These are phyloP conservation scores for Pluteus cervinus DNA, from an alignment of 768 basidiomycete genomes.

Conservation along the genomic window DNA sequence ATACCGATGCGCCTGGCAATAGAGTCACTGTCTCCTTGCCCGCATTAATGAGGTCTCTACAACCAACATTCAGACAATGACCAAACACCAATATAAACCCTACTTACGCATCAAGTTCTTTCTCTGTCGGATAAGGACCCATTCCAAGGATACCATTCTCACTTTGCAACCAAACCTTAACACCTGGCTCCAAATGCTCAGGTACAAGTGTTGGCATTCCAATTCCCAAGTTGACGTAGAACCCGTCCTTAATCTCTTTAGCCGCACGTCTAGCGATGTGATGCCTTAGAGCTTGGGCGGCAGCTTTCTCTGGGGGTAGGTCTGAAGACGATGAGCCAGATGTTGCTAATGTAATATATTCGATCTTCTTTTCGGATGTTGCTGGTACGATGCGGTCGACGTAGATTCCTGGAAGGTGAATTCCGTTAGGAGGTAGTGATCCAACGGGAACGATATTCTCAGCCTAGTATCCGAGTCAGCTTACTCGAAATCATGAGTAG, in stretches of 20 bases:
- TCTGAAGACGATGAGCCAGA: constrained; percentile 23
- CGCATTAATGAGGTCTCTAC: constrained; percentile 87
- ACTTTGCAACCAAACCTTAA: constrained; percentile 85
- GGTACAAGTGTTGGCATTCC: constrained; percentile 90
- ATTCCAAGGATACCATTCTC: constrained; percentile 88
- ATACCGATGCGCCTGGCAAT: constrained; percentile 85
- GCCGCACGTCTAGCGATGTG: constrained; percentile 84
- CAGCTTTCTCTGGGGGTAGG: constrained; percentile 43
- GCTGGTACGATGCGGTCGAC: constrained; percentile 85
- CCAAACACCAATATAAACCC: constrained; percentile 1
- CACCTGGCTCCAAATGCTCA: constrained; percentile 64
- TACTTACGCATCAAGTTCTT: constrained; percentile 75
- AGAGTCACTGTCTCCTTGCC: constrained; percentile 94
- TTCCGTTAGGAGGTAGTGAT: constrained; percentile 69
- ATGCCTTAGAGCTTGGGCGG: constrained; percentile 51
- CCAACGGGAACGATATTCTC: constrained; percentile 87
- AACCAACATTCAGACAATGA: constrained; percentile 5
- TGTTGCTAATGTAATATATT: constrained; percentile 65
- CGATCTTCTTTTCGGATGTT: constrained; percentile 71
- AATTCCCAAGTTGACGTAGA: constrained; percentile 84
- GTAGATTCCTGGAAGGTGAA: constrained; percentile 83
- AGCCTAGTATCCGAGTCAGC: constrained; percentile 40
- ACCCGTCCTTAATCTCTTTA: constrained; percentile 84
- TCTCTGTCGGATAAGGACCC: constrained; percentile 84
- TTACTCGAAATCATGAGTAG: background rate